Evolutionary conservation across 2,329 filamentous ascomycete species (phyloP).

Genomic region (Hortaea werneckii): DNA sequence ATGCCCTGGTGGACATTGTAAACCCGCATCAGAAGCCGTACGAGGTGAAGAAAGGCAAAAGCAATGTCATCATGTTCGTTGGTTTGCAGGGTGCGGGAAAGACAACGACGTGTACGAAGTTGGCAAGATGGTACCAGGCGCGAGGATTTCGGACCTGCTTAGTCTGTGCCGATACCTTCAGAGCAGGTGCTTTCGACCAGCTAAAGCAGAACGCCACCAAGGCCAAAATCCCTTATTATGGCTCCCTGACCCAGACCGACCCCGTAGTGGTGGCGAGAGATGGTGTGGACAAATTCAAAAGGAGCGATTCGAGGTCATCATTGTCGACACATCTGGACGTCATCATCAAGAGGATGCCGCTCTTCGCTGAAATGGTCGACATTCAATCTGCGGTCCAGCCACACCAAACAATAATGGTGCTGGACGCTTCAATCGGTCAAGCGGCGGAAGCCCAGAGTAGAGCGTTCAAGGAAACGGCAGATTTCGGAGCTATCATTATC

Average conservation of each 20-base stretch:
- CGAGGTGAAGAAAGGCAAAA: constrained; percentile 90
- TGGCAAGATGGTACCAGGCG: constrained; percentile 88
- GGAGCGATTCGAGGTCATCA: constrained; percentile 95
- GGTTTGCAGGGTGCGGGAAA: constrained; percentile 96
- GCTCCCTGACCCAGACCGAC: constrained; percentile 90
- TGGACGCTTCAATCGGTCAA: constrained; percentile 93
- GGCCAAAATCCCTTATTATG: constrained; percentile 98
- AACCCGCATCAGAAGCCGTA: constrained; percentile 92
- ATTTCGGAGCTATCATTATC: constrained; percentile 97
- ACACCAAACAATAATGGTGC: constrained; percentile 96
- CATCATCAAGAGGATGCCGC: constrained; percentile 90
- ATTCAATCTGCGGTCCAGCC: constrained; percentile 85
- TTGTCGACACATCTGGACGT: constrained; percentile 91
- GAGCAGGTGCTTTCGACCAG: constrained; percentile 96
- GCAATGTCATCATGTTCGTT: constrained; percentile 99
- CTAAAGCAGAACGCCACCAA: constrained; percentile 98
- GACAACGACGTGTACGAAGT: constrained; percentile 95
- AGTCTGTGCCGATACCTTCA: constrained; percentile 96
- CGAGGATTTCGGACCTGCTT: constrained; percentile 86
- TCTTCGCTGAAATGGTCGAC: constrained; percentile 97
- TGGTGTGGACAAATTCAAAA: constrained; percentile 99
- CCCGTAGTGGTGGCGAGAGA: constrained; percentile 88
- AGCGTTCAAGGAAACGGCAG: constrained; percentile 93
- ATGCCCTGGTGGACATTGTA: constrained; percentile 89
- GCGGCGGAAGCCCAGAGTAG: constrained; percentile 89